phyloP scores from a whole-genome alignment of 2,329 filamentous ascomycete species.

The Diplodia intermedia region DNA sequence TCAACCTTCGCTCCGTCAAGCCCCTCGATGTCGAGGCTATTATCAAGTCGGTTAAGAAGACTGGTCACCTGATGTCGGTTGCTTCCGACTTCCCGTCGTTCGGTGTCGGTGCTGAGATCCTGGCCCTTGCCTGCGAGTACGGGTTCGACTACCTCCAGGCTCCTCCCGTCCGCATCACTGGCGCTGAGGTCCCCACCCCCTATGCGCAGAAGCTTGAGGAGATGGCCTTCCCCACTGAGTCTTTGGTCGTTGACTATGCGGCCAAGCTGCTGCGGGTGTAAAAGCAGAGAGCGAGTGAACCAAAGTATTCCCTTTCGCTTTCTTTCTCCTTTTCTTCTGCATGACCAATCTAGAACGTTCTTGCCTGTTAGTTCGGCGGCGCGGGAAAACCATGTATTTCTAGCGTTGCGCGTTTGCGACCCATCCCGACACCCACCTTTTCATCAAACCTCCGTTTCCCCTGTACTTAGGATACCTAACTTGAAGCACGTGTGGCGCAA shows the following conservation, averaged over 20 bases:
- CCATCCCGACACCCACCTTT: slow-evolving; percentile 6
- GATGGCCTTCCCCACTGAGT: slow-evolving; percentile 91
- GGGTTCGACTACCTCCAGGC: slow-evolving; percentile 97
- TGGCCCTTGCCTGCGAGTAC: slow-evolving; percentile 96
- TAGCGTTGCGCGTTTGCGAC: slow-evolving; percentile 31
- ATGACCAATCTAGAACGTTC: slow-evolving; percentile 31
- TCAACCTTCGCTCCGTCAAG: slow-evolving; percentile 98
- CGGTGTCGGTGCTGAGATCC: slow-evolving; percentile 89
- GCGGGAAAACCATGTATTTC: slow-evolving; percentile 30
- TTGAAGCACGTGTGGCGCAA: slow-evolving; percentile 29
- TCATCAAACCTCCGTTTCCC: slow-evolving; percentile 12
- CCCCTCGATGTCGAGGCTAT: slow-evolving; percentile 95
- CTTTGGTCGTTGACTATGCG: slow-evolving; percentile 84
- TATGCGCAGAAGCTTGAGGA: slow-evolving; percentile 93
- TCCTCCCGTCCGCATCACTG: slow-evolving; percentile 91
- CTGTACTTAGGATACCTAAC: slow-evolving; percentile 33
- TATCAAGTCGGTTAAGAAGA: slow-evolving; percentile 98
- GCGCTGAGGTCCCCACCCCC: slow-evolving; percentile 95
- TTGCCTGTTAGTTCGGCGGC: slow-evolving; percentile 27
- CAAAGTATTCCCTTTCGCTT: slow-evolving; percentile 9
- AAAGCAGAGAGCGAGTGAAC: slow-evolving; percentile 29
- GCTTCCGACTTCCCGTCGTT: slow-evolving; percentile 97
- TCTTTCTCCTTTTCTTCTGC: slow-evolving; percentile 13
- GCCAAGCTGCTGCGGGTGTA: slow-evolving; percentile 87
- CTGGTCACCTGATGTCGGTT: slow-evolving; percentile 85